These are phyloP conservation scores for Phenoliferia sp. DNA, from an alignment of 1,284 basidiomycete genomes.

Conservation along the genomic window DNA sequence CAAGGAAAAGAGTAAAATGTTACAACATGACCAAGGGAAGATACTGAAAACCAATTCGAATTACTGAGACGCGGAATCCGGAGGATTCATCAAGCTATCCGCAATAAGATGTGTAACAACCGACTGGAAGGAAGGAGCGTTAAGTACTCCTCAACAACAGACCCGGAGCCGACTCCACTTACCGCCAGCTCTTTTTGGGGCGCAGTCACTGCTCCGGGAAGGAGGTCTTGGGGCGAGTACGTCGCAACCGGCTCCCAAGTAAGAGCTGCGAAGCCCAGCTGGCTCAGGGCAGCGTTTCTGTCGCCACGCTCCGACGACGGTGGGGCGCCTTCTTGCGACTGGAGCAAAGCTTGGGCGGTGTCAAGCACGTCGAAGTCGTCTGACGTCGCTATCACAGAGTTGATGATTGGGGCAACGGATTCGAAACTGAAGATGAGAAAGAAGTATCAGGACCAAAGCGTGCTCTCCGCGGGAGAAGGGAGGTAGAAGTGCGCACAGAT, in stretches of 20 bases:
- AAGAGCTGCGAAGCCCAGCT: constrained; percentile 4
- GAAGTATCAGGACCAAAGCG: background rate
- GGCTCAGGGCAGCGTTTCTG: background rate
- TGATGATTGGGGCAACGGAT: constrained; percentile 1
- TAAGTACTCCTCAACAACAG: no score
- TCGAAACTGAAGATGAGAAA: background rate
- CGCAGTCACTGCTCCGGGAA: background rate
- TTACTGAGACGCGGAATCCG: no score
- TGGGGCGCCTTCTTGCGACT: background rate
- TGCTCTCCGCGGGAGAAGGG: no score
- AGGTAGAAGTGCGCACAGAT: background rate
- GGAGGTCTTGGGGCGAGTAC: background rate
- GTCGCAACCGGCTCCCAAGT: background rate
- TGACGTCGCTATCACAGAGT: background rate
- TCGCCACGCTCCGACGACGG: background rate
- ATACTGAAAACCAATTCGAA: no score
- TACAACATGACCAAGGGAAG: no score
- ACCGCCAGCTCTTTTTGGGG: background rate
- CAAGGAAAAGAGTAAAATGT: no score
- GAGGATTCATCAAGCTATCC: no score
- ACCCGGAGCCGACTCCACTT: no score
- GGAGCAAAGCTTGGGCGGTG: background rate
- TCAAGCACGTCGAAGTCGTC: background rate
- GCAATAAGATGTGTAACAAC: no score
- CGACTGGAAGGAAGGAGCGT: no score